Conservation (phyloP, 192 early-diverging fungal species). For the Podochytrium sp. region DNA sequence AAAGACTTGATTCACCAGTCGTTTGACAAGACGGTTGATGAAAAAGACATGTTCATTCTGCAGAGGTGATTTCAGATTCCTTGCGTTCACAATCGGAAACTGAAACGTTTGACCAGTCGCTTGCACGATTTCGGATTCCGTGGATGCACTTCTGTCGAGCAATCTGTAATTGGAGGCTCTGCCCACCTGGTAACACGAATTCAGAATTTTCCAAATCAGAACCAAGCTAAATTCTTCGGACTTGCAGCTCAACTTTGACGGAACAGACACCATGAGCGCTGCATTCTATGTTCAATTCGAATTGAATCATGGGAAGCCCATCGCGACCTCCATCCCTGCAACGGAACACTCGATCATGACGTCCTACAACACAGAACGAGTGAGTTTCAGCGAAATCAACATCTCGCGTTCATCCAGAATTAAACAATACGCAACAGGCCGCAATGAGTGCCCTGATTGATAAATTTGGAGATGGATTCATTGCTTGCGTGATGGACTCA, state of each 20-base stretch:
- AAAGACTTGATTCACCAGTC: slow-evolving; percentile 61
- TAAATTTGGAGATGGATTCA: slow-evolving; percentile 72
- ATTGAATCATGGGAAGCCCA: slow-evolving; percentile 74
- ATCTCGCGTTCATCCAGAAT: not conserved
- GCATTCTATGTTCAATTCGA: slow-evolving; percentile 78
- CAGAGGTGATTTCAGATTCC: slow-evolving; percentile 41
- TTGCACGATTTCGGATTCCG: slow-evolving; percentile 95
- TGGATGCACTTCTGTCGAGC: slow-evolving; percentile 81
- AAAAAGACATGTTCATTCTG: slow-evolving; percentile 54
- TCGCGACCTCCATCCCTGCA: slow-evolving; percentile 80
- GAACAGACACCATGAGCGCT: slow-evolving; percentile 80
- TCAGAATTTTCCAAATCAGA: not conserved
- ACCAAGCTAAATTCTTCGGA: not conserved
- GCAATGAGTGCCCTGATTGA: slow-evolving; percentile 72
- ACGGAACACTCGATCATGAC: slow-evolving; percentile 95
- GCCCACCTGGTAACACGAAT: slow-evolving; percentile 71
- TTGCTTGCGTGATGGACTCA: slow-evolving; percentile 89
- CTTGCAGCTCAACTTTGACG: slow-evolving; percentile 75
- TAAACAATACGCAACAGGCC: slow-evolving; percentile 38
- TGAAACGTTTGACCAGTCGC: slow-evolving; percentile 44
- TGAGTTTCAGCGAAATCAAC: slow-evolving; percentile 7
- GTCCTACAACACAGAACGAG: slow-evolving; percentile 66
- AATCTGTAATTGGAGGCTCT: slow-evolving; percentile 82
- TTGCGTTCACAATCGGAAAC: not conserved
- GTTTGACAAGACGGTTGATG: slow-evolving; percentile 73